Evolutionary conservation across 2,329 filamentous ascomycete species (phyloP).

Genomic region (Sporothrix variecibatus): DNA sequence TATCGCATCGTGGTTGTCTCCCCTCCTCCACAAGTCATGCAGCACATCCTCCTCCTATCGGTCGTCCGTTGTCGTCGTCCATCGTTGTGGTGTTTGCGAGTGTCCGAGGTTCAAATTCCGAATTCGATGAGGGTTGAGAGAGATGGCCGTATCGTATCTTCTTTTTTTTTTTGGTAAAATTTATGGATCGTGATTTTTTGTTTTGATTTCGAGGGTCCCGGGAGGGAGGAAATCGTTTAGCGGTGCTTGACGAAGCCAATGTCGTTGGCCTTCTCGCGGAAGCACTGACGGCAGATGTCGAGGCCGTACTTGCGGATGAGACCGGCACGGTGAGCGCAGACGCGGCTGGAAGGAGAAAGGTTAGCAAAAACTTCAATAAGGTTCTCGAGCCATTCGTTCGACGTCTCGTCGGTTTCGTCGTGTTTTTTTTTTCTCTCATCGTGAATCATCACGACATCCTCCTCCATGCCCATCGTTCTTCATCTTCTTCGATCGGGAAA

Average conservation of each 20-base stretch:
- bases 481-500: background rate
- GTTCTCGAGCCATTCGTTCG: background rate
- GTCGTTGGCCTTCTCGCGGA: conserved; percentile 72
- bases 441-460: background rate
- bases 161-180: conserved; percentile 2
- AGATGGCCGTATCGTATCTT: conserved; percentile 6
- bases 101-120: background rate
- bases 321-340: conserved; percentile 93
- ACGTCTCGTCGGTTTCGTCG: background rate
- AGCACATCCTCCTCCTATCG: conserved; percentile 6
- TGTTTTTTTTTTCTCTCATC: background rate
- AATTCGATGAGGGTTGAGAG: background rate
- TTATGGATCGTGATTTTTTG: background rate
- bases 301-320: conserved; percentile 99
- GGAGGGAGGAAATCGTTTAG: conserved; percentile 13
- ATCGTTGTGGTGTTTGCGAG: conserved; percentile 1
- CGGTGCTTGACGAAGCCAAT: conserved; percentile 69
- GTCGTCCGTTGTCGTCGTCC: conserved; percentile 1
- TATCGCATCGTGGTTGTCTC: conserved; percentile 19
- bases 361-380: conserved; percentile 33
- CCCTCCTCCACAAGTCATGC: background rate
- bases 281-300: conserved; percentile 81
- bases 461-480: background rate
- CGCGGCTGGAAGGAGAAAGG: conserved; percentile 49
- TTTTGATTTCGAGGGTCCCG: background rate